A percentile compares a stretch with the other conserved stretches of the same genome.
These are phyloP conservation scores for Helichrysum umbraculigerum DNA, from an alignment of 129 eudicot species.

Conservation along the genomic window DNA sequence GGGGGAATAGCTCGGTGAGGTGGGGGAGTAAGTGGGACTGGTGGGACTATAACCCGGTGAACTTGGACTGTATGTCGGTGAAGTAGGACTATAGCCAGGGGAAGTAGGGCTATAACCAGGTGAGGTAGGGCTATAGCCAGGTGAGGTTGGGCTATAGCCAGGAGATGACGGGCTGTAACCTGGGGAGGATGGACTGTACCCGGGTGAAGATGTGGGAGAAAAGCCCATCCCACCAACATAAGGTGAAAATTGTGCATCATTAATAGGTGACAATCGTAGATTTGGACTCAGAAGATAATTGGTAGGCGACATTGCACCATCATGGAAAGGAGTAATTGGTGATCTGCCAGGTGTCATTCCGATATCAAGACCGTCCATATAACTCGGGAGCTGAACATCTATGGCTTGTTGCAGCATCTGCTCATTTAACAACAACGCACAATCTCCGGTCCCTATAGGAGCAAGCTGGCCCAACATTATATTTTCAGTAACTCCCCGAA, in stretches of 20 bases:
- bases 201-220: constrained; percentile 83
- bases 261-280: constrained; percentile 66
- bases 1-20: constrained; percentile 82
- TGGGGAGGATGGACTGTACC: constrained; percentile 76
- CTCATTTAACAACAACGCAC: constrained; percentile 72
- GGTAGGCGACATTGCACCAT: constrained; percentile 90
- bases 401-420: constrained; percentile 89
- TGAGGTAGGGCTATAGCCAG: constrained; percentile 76
- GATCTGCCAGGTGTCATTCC: constrained; percentile 97
- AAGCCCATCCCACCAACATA: constrained; percentile 90
- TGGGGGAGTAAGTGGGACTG: constrained; percentile 80
- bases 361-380: constrained; percentile 87
- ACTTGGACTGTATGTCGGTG: constrained; percentile 90
- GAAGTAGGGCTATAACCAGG: constrained; percentile 77
- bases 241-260: constrained; percentile 91
- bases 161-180: constrained; percentile 88
- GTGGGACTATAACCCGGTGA: constrained; percentile 87
- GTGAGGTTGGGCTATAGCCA: constrained; percentile 83
- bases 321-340: constrained; percentile 87
- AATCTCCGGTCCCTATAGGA: constrained; percentile 96
- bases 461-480: constrained; percentile 98
- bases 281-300: constrained; percentile 77
- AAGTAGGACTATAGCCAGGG: constrained; percentile 80
- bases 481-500: constrained; percentile 91
- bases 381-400: constrained; percentile 89